Conservation (phyloP, 2,329 filamentous ascomycete species). For the Ilyonectria mors-panacis region DNA sequence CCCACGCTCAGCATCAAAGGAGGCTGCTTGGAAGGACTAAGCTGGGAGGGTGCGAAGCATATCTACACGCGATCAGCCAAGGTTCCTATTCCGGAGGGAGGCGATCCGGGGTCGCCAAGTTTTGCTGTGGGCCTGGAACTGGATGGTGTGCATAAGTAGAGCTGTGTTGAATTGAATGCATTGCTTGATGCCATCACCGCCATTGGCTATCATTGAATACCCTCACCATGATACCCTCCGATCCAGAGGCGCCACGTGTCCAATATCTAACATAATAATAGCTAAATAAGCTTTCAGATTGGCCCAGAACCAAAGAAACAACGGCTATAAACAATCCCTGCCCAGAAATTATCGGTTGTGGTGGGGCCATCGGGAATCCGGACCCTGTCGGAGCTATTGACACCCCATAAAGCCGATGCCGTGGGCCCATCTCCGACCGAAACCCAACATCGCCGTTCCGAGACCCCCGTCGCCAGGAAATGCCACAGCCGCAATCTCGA, state of each 20-base stretch:
- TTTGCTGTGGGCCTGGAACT: constrained; percentile 6
- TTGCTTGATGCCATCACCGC: neutral
- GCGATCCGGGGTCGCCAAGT: constrained; percentile 41
- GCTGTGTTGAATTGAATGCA: neutral
- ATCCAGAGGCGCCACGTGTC: no score
- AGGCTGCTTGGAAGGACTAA: constrained; percentile 59
- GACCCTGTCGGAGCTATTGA: constrained; percentile 28
- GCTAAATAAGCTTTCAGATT: no score
- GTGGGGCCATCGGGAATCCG: constrained; percentile 32
- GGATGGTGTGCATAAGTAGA: neutral
- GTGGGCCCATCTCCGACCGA: constrained; percentile 35
- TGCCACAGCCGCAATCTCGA: neutral
- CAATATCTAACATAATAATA: neutral
- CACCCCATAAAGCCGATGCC: constrained; percentile 37
- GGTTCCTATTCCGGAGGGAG: constrained; percentile 58
- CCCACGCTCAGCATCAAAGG: constrained; percentile 62
- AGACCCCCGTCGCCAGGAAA: neutral
- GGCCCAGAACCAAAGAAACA: no score
- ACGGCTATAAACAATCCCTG: neutral
- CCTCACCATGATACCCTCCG: neutral
- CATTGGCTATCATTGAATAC: neutral
- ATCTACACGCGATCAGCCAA: constrained; percentile 63
- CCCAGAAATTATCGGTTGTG: neutral
- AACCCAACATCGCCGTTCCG: constrained; percentile 22
- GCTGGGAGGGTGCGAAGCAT: constrained; percentile 58